Conservation (phyloP, 768 basidiomycete genomes). For the Polyporus arcularius region DNA sequence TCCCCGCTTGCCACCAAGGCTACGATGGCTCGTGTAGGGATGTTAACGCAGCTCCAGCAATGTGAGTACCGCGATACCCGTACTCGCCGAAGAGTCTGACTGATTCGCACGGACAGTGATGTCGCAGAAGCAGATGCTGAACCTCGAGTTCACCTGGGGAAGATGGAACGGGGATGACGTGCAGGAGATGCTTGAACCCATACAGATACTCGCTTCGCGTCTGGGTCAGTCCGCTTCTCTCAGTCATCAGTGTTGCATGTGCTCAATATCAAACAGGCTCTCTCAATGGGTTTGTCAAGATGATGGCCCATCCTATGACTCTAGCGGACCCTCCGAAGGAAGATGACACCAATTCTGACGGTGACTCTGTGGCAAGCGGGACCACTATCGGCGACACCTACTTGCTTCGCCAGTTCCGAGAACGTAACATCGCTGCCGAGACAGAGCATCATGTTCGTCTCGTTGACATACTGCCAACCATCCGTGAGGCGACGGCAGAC, state of each 20-base stretch:
- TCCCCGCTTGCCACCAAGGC: constrained; percentile 25
- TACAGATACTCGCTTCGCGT: constrained; percentile 37
- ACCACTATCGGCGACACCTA: constrained; percentile 34
- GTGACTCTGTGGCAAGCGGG: constrained; percentile 4
- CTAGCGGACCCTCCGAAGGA: not conserved
- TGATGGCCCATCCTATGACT: constrained; percentile 23
- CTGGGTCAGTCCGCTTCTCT: constrained; percentile 29
- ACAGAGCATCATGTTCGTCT: constrained; percentile 32
- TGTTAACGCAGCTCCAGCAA: constrained; percentile 30
- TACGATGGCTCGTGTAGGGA: constrained; percentile 19
- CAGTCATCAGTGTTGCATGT: not conserved
- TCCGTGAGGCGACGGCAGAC: constrained; percentile 36
- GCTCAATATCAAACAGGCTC: constrained; percentile 30
- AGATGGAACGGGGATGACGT: constrained; percentile 49
- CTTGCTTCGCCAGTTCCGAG: constrained; percentile 36
- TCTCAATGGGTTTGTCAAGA: constrained; percentile 34
- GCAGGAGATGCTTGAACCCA: constrained; percentile 36
- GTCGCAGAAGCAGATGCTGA: constrained; percentile 36
- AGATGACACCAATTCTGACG: constrained; percentile 12
- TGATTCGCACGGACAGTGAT: constrained; percentile 28
- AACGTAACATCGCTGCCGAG: constrained; percentile 30
- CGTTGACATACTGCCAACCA: constrained; percentile 36
- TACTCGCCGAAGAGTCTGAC: not conserved
- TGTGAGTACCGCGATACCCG: constrained; percentile 23
- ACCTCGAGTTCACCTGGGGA: constrained; percentile 46